A percentile compares a stretch with the other conserved stretches of the same genome.
Evolutionary conservation across 1,284 basidiomycete genomes (phyloP).

Genomic region (Crepidotus sp.): DNA sequence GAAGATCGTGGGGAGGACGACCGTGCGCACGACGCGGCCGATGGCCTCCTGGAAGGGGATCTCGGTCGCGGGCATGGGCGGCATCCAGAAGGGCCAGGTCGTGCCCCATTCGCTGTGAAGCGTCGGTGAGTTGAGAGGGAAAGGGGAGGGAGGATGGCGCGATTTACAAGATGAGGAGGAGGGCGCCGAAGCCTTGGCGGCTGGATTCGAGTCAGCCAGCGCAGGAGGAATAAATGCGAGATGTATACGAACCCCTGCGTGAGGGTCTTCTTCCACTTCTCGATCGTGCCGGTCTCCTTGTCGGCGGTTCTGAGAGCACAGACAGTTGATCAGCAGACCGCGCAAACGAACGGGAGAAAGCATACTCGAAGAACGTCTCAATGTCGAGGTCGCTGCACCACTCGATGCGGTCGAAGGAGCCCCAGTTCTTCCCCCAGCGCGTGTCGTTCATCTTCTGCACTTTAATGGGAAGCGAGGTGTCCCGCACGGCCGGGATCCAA

Average conservation of each 20-base stretch:
- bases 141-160: too few species aligned
- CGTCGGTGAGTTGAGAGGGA: too few species aligned
- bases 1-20: neutral
- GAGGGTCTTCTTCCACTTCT: neutral
- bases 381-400: slow-evolving; percentile 1
- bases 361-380: neutral
- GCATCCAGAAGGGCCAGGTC: slow-evolving; percentile 24
- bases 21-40: neutral
- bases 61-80: neutral
- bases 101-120: slow-evolving; percentile 22
- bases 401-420: slow-evolving; percentile 21
- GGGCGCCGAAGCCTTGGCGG: slow-evolving; percentile 20
- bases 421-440: slow-evolving; percentile 24
- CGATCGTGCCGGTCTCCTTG: neutral
- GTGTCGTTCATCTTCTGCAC: slow-evolving; percentile 20
- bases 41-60: neutral
- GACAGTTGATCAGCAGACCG: neutral
- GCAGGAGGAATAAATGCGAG: neutral
- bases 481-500: slow-evolving; percentile 20
- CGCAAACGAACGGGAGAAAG: neutral
- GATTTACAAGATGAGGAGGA: slow-evolving; percentile 21
- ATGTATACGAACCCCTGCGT: too few species aligned
- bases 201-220: neutral
- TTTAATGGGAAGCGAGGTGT: slow-evolving; percentile 19
- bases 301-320: slow-evolving; percentile 3